phyloP scores from a whole-genome alignment of 352 stramenopile species.

The Phytophthora chlamydospora region DNA sequence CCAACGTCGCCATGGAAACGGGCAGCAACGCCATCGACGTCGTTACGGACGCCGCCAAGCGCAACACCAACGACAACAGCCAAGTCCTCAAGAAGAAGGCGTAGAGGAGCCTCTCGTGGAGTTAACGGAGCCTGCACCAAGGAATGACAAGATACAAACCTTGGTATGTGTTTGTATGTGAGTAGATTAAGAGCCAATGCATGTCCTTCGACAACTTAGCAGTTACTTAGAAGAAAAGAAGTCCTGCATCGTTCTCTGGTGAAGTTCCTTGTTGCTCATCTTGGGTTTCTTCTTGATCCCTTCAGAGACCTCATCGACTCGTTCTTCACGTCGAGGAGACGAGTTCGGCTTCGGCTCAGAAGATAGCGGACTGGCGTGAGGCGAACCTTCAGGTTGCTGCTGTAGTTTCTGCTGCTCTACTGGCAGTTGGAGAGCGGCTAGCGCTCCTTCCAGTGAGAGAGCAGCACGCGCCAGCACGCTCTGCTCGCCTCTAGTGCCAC shows the following conservation, averaged over 20 bases:
- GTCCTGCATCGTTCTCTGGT: conserved; percentile 37
- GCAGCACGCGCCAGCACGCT: conserved; percentile 28
- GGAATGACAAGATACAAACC: conserved; percentile 4
- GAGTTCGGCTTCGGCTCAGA: neutral
- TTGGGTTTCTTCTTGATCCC: conserved; percentile 33
- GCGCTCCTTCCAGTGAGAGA: conserved; percentile 24
- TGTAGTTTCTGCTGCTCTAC: conserved; percentile 11
- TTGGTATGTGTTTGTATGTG: conserved; percentile 34
- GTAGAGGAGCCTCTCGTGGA: conserved; percentile 2
- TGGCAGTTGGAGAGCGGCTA: conserved; percentile 10
- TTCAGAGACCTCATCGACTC: conserved; percentile 5
- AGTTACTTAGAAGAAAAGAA: conserved; percentile 31
- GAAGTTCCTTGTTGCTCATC: conserved; percentile 23
- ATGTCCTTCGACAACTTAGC: conserved; percentile 11
- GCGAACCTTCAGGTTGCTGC: conserved; percentile 1
- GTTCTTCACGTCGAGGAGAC: conserved; percentile 13
- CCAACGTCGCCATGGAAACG: conserved; percentile 27
- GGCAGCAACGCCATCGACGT: conserved; percentile 15
- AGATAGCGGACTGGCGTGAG: neutral
- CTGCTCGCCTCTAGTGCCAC: neutral
- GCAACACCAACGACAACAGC: conserved; percentile 25
- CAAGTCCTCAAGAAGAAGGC: conserved; percentile 11
- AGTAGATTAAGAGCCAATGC: conserved; percentile 36
- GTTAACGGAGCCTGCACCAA: conserved; percentile 13
- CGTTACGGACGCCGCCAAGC: conserved; percentile 19